Percentiles rank a stretch among this genome's conserved stretches.
Conservation (phyloP, 2,329 filamentous ascomycete species). For the Neofusicoccum sp. region DNA sequence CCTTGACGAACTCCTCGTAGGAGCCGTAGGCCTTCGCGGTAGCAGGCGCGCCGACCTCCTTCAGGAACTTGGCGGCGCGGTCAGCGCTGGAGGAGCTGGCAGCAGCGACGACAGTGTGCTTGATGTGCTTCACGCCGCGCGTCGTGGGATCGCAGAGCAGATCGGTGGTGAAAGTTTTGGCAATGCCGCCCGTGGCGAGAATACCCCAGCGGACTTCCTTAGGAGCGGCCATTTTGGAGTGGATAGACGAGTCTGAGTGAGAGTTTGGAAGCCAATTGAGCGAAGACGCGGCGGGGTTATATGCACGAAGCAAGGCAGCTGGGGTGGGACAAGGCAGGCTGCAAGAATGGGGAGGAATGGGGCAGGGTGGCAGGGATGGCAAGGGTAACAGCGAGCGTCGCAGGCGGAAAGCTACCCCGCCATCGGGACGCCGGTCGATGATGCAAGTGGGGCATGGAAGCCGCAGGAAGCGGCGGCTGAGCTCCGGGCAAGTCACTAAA, state of each 20-base stretch:
- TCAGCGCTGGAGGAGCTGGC: conserved; percentile 75
- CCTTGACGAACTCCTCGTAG: conserved; percentile 78
- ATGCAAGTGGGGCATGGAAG: conserved; percentile 18
- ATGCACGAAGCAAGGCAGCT: not conserved
- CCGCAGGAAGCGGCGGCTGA: not conserved
- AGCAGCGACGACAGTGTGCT: conserved; percentile 76
- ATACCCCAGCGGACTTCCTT: conserved; percentile 49
- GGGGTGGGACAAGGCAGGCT: not conserved
- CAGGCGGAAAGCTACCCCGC: not conserved
- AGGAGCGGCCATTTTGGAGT: conserved; percentile 26
- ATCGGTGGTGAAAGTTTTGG: conserved; percentile 68
- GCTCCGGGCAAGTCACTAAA: not conserved
- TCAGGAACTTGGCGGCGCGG: conserved; percentile 72
- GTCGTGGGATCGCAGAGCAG: conserved; percentile 72
- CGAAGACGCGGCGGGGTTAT: not conserved
- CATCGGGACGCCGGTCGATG: not conserved
- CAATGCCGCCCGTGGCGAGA: conserved; percentile 53
- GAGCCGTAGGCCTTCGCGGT: conserved; percentile 75
- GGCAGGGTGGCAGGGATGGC: not conserved
- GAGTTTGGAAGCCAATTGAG: not conserved
- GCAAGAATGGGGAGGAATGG: not conserved
- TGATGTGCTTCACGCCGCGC: conserved; percentile 71
- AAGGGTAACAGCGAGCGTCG: not conserved
- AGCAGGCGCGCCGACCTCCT: conserved; percentile 68
- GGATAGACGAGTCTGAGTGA: not conserved